A percentile compares a stretch with the other conserved stretches of the same genome.
phyloP scores from a whole-genome alignment of 176 grass and related monocot species.

The bread wheat (Triticum aestivum) region IWGSC_CS_RefSeq_v2.1 NC_057813.1:736081705-736082204 shows the following conservation, averaged over 20 bases:
- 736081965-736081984: neutral
- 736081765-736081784: neutral
- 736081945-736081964: neutral
- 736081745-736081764: neutral
- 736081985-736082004: neutral
- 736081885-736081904: neutral
- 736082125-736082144: too few relatives aligned
- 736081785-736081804: neutral
- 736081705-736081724: too few relatives aligned
- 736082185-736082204: too few relatives aligned
- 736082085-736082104: too few relatives aligned
- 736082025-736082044: neutral
- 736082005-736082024: neutral
- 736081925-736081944: neutral
- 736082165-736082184: too few relatives aligned
- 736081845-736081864: too few relatives aligned
- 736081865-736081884: neutral
- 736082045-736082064: too few relatives aligned
- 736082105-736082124: too few relatives aligned
- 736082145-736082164: neutral
- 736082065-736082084: too few relatives aligned
- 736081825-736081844: too few relatives aligned
- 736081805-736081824: neutral
- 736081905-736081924: neutral
- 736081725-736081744: slow-evolving; percentile 12